Conservation (phyloP, 345 rosid genomes). For the Rhodamnia rubescens region DNA sequence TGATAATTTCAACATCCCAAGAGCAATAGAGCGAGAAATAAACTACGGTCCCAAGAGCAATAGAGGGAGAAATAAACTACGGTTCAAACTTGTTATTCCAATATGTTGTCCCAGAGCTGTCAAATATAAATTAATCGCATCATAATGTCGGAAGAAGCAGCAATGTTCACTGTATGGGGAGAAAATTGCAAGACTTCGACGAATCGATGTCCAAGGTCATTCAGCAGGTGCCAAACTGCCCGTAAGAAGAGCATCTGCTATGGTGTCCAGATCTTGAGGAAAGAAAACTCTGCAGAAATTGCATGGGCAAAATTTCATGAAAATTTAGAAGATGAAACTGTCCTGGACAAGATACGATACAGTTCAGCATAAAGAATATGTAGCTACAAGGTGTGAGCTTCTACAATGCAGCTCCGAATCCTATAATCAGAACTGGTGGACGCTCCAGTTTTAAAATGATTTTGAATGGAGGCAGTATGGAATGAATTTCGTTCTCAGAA, state of each 20-base stretch:
- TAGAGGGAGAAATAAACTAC: neutral
- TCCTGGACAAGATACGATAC: neutral
- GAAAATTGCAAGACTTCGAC: neutral
- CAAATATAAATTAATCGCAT: neutral
- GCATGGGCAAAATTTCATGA: neutral
- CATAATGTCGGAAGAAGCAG: neutral
- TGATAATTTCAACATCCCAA: neutral
- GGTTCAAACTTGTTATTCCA: neutral
- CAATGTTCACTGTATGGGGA: neutral
- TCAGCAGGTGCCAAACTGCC: slow-evolving; percentile 20
- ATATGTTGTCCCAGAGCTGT: neutral
- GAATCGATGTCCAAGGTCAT: neutral
- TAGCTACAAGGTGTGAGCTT: neutral
- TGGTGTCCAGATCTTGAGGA: slow-evolving; percentile 76
- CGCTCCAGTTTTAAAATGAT: neutral
- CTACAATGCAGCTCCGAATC: neutral
- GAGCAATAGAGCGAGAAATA: neutral
- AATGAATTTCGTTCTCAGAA: neutral
- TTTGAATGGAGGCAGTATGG: neutral
- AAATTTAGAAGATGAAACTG: neutral
- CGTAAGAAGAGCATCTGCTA: slow-evolving; percentile 65
- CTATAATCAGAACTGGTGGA: neutral
- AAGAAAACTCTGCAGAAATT: slow-evolving; percentile 66
- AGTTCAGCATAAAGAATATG: neutral
- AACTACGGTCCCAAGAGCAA: neutral